Evolutionary conservation across 306 rosid species (phyloP), one percentile per base, ranked within the genome.

Genomic region (Rosa lucieae): DNA sequence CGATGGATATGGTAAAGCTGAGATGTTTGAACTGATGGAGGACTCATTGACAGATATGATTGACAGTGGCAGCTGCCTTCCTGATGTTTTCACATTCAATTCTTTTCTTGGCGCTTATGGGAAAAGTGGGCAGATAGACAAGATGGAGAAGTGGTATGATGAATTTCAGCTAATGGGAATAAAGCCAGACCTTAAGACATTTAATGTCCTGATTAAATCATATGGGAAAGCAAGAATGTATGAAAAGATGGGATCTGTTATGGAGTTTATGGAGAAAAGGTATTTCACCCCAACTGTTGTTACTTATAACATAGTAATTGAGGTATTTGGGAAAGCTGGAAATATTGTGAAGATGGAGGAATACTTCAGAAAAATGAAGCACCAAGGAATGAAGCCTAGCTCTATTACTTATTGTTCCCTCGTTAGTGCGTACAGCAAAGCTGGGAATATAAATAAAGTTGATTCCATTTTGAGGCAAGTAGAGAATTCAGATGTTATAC

Each of bases 111-210:
- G 91, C 77, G 90, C 91, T 23, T 91, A 85, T 79, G 98, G 98
- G 78, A 89, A 87, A 37, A 56, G 68, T 44, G 89, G 92, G 58
- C 82, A 82, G 83, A 89, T 91, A 75, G 92, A 88, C 83, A 84
- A 86, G 88, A 92, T 94, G 97, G 97, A 92, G 90, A 86, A 86
- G 83, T 94, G 98, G 97, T 92, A 91, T 49, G 84, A 94, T 81
- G 98, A 94, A 81, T 94, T 94, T 84, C 93, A 82, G 83, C 73
- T 92, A 71, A 94, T 92, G 98, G 90, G 93, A 72, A 81, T 89
- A 51, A 81, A 73, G 65, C 92, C 98, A 53, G 98, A 92, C 77
- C 72, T 86, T 43, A 90, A 88, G 82, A 94, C 98, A 23, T 94
- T 87, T 86, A 94, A 94, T 84, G 84, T 91, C 76, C 78, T 94